These are phyloP conservation scores for Narthecium ossifragum DNA, from an alignment of 106 monocot genomes.

Conservation along the genomic window DNA sequence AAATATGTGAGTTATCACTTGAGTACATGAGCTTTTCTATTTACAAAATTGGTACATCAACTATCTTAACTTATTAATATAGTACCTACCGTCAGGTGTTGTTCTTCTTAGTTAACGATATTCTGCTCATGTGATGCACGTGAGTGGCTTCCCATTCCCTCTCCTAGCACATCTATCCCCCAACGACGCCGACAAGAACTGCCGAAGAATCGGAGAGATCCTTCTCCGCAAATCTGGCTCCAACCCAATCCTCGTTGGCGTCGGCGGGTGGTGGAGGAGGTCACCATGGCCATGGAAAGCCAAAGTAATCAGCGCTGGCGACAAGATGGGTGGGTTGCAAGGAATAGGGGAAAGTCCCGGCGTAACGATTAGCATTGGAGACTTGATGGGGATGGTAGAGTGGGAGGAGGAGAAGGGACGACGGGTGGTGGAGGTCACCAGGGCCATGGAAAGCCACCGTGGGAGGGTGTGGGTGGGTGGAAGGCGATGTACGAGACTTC, in stretches of 20 bases:
- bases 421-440: conserved; percentile 44
- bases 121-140: no score
- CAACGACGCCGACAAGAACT: conserved; percentile 30
- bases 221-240: conserved; percentile 11
- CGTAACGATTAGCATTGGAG: conserved; percentile 43
- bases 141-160: conserved; percentile 13
- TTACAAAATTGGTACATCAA: no score
- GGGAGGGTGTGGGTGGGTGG: conserved; percentile 57
- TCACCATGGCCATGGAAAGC: conserved; percentile 25
- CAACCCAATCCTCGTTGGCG: conserved; percentile 64
- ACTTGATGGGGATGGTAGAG: conserved; percentile 50
- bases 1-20: no score
- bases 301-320: conserved; percentile 19
- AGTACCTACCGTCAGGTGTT: no score
- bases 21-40: no score
- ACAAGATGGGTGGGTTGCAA: conserved; percentile 24
- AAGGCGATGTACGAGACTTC: conserved; percentile 53
- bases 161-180: background rate
- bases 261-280: conserved; percentile 48
- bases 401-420: conserved; percentile 11
- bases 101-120: no score
- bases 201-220: conserved; percentile 50
- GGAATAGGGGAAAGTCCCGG: conserved; percentile 11
- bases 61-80: no score
- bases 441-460: conserved; percentile 27